phyloP scores from a whole-genome alignment of 768 basidiomycete genomes.

The Rhizopogon rudus region DNA sequence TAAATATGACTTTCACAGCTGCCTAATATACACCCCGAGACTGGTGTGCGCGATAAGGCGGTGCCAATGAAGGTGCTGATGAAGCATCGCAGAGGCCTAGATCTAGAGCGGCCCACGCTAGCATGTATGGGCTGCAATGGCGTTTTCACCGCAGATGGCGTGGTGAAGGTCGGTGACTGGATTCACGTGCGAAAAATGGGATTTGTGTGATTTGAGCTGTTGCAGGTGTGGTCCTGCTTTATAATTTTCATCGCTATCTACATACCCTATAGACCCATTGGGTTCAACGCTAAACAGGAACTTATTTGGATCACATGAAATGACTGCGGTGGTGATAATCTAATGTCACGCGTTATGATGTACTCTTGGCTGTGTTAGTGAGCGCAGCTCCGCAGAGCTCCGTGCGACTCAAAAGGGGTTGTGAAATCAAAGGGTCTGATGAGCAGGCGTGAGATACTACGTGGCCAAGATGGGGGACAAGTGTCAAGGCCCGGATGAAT shows the following conservation, averaged over 20 bases:
- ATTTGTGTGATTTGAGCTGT: slow-evolving; percentile 6
- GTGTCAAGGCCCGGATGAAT: neutral
- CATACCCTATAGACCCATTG: neutral
- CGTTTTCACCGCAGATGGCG: slow-evolving; percentile 44
- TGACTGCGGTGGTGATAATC: neutral
- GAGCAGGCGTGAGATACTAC: neutral
- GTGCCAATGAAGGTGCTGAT: slow-evolving; percentile 73
- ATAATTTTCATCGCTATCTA: neutral
- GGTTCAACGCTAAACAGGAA: neutral
- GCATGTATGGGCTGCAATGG: slow-evolving; percentile 70
- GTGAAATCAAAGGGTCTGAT: neutral
- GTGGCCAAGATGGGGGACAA: neutral
- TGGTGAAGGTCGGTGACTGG: slow-evolving; percentile 56
- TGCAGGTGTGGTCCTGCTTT: neutral
- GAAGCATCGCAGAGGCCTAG: slow-evolving; percentile 64
- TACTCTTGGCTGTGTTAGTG: neutral
- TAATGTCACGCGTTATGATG: neutral
- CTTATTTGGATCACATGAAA: neutral
- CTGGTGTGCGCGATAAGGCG: slow-evolving; percentile 61
- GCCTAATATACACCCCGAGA: slow-evolving; percentile 65
- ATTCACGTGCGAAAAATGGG: slow-evolving; percentile 45
- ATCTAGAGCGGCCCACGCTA: slow-evolving; percentile 41
- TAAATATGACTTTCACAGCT: slow-evolving; percentile 37
- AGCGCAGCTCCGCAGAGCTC: neutral
- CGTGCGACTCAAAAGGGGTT: neutral